Evolutionary conservation across 2,329 filamentous ascomycete genomes (phyloP).

Genomic region (Metarhizium humberi): DNA sequence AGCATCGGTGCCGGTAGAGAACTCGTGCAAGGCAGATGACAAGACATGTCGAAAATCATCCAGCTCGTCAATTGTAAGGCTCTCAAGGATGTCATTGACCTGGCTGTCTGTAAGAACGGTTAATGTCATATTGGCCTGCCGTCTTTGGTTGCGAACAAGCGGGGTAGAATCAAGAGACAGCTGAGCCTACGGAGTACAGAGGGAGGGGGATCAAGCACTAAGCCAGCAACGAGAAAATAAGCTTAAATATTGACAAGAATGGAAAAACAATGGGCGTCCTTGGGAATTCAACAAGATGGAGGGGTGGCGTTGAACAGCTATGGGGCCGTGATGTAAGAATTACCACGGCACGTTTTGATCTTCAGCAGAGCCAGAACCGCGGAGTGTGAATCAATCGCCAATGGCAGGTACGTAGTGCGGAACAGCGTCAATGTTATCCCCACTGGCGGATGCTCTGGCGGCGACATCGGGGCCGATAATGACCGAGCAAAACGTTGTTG

Average conservation of each 20-base stretch:
- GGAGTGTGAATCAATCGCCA: too few species aligned
- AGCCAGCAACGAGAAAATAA: neutral
- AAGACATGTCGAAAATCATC: constrained; percentile 40
- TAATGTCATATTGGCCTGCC: constrained; percentile 38
- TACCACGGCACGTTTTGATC: neutral
- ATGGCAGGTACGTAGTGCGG: neutral
- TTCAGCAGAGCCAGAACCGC: neutral
- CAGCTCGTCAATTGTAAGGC: constrained; percentile 41
- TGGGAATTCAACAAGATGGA: too few species aligned
- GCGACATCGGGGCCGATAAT: constrained; percentile 2
- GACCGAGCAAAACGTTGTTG: neutral
- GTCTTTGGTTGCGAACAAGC: neutral
- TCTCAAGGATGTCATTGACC: constrained; percentile 44
- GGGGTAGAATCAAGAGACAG: neutral
- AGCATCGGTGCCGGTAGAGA: constrained; percentile 45
- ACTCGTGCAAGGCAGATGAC: constrained; percentile 47
- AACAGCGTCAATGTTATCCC: neutral
- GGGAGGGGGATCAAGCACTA: too few species aligned
- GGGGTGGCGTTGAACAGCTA: neutral
- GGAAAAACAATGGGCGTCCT: too few species aligned
- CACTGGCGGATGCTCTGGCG: neutral
- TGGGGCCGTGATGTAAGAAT: neutral
- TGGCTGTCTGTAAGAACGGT: constrained; percentile 49
- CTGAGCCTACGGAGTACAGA: too few species aligned
- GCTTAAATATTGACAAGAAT: neutral